Base-by-base conservation (phyloP, 2,329 filamentous ascomycete species). In the Alternaria sp. region DNA sequence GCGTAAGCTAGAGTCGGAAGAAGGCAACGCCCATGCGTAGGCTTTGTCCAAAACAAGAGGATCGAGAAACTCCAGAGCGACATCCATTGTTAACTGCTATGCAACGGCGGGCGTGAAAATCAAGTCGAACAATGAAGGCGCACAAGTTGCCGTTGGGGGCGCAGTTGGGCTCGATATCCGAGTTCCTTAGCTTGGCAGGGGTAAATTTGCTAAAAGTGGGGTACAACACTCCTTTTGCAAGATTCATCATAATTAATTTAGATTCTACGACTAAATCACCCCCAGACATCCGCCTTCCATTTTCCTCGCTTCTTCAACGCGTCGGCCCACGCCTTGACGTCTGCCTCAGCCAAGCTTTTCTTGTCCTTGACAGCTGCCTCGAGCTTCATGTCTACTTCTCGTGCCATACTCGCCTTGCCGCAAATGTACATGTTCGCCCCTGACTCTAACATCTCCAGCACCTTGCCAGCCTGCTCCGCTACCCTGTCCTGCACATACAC, bases 281-380 rank as follows among this genome's bases (percentile, higher is more conserved):
- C 80, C 83, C 82, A 85, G 41, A 85, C 82, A 77, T 85, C 82
- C 64, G 84, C 82, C 63, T 80, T 79, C 82, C 82, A 85, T 67
- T 82, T 83, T n/a, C 78, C 79, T 28, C 77, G 76, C 65, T 78
- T 81, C 77, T 83, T 84, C 37, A 83, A 69, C 14, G 70, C 75
- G 61, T 82, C 81, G 24, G 73, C 78, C 82, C 82, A 85, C 50
- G 75, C 73, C 53, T 79, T 80, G 13, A 79, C 73, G 42, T 81
- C 76, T 6, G 58, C 65, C 17, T 82, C 79, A 13, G 63, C 68
- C 77, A 80, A 79, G 1, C 68, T 71, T 58, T 78, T 79, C 34
- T 65, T 62, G 23, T 60, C 64, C 48, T 59, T 71, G 62, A 82
- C 73, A 2, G 74, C 74, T 17, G 72, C 67, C 14, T 78, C 78